phyloP scores from a whole-genome alignment of 1,139 yeast genomes.

The Spathaspora sp. region DNA sequence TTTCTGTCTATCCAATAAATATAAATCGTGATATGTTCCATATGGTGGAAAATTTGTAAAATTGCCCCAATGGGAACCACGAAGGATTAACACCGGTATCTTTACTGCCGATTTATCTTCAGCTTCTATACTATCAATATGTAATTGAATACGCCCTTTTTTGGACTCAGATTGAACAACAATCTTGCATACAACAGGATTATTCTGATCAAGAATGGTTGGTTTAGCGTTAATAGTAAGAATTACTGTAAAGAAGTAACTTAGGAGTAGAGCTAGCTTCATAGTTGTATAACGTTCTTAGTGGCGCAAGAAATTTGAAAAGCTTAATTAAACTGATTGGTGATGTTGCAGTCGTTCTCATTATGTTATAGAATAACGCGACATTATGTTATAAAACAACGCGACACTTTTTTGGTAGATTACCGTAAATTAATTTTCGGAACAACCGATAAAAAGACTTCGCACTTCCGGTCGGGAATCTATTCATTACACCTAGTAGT shows the following conservation, averaged over 20 bases:
- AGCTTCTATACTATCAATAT: conserved; percentile 5
- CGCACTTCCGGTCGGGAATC: too few species aligned
- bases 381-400: too few species aligned
- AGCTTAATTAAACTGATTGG: too few species aligned
- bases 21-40: conserved; percentile 14
- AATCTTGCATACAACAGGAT: conserved; percentile 11
- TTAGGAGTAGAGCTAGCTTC: neutral
- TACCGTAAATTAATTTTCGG: too few species aligned
- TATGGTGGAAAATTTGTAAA: conserved; percentile 24
- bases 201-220: conserved; percentile 7
- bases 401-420: too few species aligned
- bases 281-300: too few species aligned
- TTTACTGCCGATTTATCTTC: conserved; percentile 8
- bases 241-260: neutral
- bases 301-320: too few species aligned
- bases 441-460: too few species aligned
- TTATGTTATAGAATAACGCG: too few species aligned
- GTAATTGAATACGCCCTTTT: conserved; percentile 1
- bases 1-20: conserved; percentile 12
- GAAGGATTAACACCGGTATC: conserved; percentile 28
- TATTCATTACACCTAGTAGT: too few species aligned
- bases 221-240: conserved; percentile 5
- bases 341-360: too few species aligned
- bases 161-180: conserved; percentile 7
- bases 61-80: conserved; percentile 23